These are phyloP conservation scores for Oropetium thomaeum DNA, from an alignment of 176 grass and related monocot species.

Conservation along the genomic window DNA sequence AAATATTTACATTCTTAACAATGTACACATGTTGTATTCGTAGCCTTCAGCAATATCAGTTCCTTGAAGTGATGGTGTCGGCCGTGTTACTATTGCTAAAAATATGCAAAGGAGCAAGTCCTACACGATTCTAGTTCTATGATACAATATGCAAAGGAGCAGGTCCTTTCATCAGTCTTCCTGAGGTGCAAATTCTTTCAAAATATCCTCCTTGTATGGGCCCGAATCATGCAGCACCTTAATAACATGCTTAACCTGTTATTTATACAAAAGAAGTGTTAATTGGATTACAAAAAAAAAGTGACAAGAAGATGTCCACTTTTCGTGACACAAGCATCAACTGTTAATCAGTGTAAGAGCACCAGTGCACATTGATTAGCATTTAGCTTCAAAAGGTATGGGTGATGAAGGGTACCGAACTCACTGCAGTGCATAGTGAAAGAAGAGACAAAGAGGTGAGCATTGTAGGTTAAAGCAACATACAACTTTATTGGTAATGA, in stretches of 20 bases:
- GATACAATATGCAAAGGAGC: not conserved
- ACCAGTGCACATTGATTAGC: not conserved
- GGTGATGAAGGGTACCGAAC: not conserved
- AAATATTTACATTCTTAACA: slow-evolving; percentile 40
- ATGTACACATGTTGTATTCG: slow-evolving; percentile 23
- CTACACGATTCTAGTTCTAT: not conserved
- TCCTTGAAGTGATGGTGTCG: not conserved
- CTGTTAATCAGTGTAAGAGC: not conserved
- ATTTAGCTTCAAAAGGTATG: slow-evolving; percentile 26
- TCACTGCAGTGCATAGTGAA: not conserved
- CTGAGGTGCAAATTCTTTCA: slow-evolving; percentile 45
- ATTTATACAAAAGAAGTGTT: slow-evolving; percentile 16
- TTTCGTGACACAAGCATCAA: slow-evolving; percentile 1
- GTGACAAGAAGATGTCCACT: not conserved
- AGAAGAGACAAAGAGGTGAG: not conserved
- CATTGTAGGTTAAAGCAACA: not conserved
- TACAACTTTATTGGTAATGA: not conserved
- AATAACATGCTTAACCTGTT: slow-evolving; percentile 76
- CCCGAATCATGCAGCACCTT: slow-evolving; percentile 67
- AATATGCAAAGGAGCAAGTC: not conserved
- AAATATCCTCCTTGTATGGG: slow-evolving; percentile 86
- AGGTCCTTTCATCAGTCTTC: not conserved
- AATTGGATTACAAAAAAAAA: not conserved
- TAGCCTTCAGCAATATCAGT: not conserved
- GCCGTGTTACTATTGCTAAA: slow-evolving; percentile 14